These are phyloP conservation scores for Candida labiduridarum DNA, from an alignment of 1,139 yeast genomes.

Conservation along the genomic window DNA sequence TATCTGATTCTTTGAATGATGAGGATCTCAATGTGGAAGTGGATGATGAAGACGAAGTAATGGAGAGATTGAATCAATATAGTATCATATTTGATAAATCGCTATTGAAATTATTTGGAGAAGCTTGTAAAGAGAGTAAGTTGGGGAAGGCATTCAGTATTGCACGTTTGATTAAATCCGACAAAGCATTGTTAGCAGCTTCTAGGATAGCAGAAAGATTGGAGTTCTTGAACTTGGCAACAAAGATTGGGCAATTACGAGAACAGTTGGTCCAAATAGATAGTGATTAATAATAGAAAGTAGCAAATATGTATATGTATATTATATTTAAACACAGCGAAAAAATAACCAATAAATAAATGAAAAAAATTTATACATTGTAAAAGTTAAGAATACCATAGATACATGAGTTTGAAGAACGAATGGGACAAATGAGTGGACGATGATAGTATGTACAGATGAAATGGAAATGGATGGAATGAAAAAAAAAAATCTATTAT, in stretches of 20 bases:
- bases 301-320: neutral
- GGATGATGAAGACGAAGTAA: slow-evolving; percentile 37
- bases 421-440: neutral
- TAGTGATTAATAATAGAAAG: slow-evolving; percentile 19
- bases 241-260: slow-evolving; percentile 64
- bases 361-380: neutral
- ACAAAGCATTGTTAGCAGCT: slow-evolving; percentile 83
- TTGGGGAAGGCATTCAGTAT: slow-evolving; percentile 69
- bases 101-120: slow-evolving; percentile 73
- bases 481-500: neutral
- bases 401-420: neutral
- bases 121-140: slow-evolving; percentile 70
- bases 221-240: slow-evolving; percentile 65
- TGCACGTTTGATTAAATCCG: slow-evolving; percentile 69
- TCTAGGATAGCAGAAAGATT: slow-evolving; percentile 80
- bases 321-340: neutral
- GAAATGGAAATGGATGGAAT: neutral
- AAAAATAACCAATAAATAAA: neutral
- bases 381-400: neutral
- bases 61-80: slow-evolving; percentile 52
- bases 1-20: slow-evolving; percentile 45
- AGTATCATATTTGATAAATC: slow-evolving; percentile 69
- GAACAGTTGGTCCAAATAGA: slow-evolving; percentile 47
- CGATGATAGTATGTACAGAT: too few relatives aligned
- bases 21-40: slow-evolving; percentile 41